A percentile compares a stretch with the other conserved stretches of the same genome.
Conservation (phyloP, 371 early-diverging fungal genomes). For the Encephalitozoon intestinalis region DNA sequence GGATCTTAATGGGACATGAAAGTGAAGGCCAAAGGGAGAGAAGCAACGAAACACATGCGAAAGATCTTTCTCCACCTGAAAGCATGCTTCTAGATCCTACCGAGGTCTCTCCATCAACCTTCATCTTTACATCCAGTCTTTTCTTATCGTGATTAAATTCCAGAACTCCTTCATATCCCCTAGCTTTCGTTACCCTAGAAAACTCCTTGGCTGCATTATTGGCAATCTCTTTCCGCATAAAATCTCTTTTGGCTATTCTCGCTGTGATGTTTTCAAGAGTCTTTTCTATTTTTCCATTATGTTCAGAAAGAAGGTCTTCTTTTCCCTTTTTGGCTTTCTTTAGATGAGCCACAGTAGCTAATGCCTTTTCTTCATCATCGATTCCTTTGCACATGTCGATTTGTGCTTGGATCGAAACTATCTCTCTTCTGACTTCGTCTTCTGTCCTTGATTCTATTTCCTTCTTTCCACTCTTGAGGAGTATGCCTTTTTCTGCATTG, state of each 20-base stretch:
- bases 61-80: constrained; percentile 98
- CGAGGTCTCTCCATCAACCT: constrained; percentile 61
- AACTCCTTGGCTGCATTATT: constrained; percentile 41
- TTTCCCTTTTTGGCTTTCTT: constrained; percentile 16
- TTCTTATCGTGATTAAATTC: constrained; percentile 69
- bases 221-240: constrained; percentile 45
- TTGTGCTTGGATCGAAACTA: neutral
- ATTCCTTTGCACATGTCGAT: constrained; percentile 26
- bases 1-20: constrained; percentile 77
- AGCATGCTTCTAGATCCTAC: constrained; percentile 63
- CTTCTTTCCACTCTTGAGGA: neutral
- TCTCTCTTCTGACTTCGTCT: constrained; percentile 27
- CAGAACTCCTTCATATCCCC: constrained; percentile 77
- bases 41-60: constrained; percentile 84
- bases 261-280: constrained; percentile 18
- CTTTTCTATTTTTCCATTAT: constrained; percentile 29
- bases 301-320: constrained; percentile 18
- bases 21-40: constrained; percentile 89
- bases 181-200: constrained; percentile 33
- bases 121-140: constrained; percentile 64
- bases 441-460: constrained; percentile 9
- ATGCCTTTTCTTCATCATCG: constrained; percentile 15
- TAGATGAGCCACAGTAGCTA: constrained; percentile 23
- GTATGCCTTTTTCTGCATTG: neutral
- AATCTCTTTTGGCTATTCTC: constrained; percentile 55